Evolutionary conservation across 345 rosid genomes (phyloP).

Genomic region (Fremontodendron californicum): DNA sequence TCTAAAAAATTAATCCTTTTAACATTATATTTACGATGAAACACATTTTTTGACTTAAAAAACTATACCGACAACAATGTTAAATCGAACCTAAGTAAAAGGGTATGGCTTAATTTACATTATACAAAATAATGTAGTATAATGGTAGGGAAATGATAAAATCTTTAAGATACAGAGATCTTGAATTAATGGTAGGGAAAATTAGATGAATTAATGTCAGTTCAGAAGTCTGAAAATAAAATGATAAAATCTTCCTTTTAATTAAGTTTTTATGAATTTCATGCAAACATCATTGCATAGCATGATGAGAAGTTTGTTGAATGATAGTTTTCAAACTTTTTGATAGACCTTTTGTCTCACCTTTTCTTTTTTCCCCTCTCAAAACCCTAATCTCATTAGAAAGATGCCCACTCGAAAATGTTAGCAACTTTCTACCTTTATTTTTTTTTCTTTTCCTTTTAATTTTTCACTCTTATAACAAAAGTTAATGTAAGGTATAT

Average conservation of each 20-base stretch:
- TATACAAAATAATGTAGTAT: background rate
- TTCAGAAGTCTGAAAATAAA: background rate
- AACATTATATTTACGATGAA: too few relatives aligned
- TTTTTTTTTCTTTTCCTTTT: background rate
- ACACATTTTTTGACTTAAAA: too few relatives aligned
- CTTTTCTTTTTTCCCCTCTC: background rate
- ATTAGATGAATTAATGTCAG: slow-evolving; percentile 9
- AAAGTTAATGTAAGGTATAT: slow-evolving; percentile 13
- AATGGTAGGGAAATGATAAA: too few relatives aligned
- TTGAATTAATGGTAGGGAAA: background rate
- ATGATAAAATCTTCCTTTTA: slow-evolving; percentile 4
- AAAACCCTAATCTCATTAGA: background rate
- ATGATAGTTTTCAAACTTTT: slow-evolving; percentile 21
- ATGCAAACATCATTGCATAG: slow-evolving; percentile 40
- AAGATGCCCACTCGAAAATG: slow-evolving; percentile 24
- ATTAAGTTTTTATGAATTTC: slow-evolving; percentile 18
- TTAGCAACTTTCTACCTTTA: slow-evolving; percentile 13
- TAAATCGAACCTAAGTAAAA: too few relatives aligned
- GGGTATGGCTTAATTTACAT: background rate
- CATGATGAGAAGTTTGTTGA: slow-evolving; percentile 30
- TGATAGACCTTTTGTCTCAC: slow-evolving; percentile 10
- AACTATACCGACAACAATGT: too few relatives aligned
- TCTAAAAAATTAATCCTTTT: too few relatives aligned
- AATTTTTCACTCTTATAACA: background rate
- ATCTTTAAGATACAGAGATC: background rate